Conservation (phyloP, 2,329 filamentous ascomycete genomes). For the Sclerotinia subarctica region DNA sequence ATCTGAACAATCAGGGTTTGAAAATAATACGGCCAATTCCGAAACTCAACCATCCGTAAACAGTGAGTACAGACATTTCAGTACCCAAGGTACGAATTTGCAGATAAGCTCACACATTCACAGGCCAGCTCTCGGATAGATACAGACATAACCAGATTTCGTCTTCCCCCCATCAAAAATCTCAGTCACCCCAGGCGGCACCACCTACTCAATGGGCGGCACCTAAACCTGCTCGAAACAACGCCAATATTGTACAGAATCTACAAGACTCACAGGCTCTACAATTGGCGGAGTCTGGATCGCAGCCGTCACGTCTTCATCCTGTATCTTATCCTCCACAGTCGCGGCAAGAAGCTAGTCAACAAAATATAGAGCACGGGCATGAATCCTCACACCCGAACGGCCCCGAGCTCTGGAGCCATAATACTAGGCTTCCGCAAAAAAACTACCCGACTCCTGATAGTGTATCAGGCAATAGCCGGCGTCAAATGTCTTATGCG, state of each 20-base stretch:
- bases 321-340: constrained; percentile 16
- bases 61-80: constrained; percentile 1
- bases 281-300: constrained; percentile 5
- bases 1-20: constrained; percentile 3
- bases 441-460: constrained; percentile 19
- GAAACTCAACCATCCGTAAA: background rate
- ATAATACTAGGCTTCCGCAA: constrained; percentile 15
- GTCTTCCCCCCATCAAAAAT: constrained; percentile 3
- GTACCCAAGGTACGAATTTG: background rate
- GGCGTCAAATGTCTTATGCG: constrained; percentile 18
- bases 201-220: constrained; percentile 20
- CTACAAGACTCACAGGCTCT: constrained; percentile 15
- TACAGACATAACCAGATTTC: constrained; percentile 18
- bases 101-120: background rate
- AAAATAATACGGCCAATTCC: constrained; percentile 3
- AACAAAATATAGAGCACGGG: constrained; percentile 8
- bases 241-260: constrained; percentile 19
- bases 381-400: constrained; percentile 9
- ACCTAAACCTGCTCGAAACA: constrained; percentile 18
- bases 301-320: constrained; percentile 2
- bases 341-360: constrained; percentile 7
- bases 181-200: constrained; percentile 14
- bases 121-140: constrained; percentile 18
- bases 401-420: constrained; percentile 11
- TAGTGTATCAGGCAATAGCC: constrained; percentile 19